Base-by-base conservation (phyloP, 129 eudicot species). In the Centaurea solstitialis region DNA sequence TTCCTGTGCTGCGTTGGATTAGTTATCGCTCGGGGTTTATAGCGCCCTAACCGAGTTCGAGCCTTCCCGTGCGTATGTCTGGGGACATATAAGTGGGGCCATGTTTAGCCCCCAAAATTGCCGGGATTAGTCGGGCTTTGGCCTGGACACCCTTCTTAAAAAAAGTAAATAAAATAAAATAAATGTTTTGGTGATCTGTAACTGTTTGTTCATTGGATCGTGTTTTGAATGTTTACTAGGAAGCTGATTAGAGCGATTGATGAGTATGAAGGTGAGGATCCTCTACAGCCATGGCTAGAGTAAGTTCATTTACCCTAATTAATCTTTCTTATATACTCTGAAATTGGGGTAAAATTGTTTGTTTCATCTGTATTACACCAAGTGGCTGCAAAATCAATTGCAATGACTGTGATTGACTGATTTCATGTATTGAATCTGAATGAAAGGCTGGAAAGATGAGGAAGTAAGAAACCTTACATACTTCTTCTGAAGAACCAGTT, bases 271-370 rank as follows among this genome's bases (percentile, higher is more conserved):
- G 99, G 99, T 4, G 93, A 87, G 4, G 99, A 95, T 76, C 97
- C 99, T 40, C 94, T 95, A 41, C 94, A 85, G 20, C 93, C 99
- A 9, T 95, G 99, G 99, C 76, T 95, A 47, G 81, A 92, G 99
- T 95, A 68, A 87, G 93, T 80, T 50, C 20, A 4, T 72, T 20
- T 64, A 20, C 28, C 30, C 30, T 64, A 18, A 64, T 64, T 64
- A 18, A 64, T 64, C 30, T 64, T 22, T 15, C 68, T 21, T 64
- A 7, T 64, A 3, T 64, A 21, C 68, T 62, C 68, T 30, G 20
- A 26, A 62, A 62, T 20, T 20, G 68, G 26, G 18, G 68, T 21
- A 53, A 1, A 53, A 17, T 53, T 53, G 64, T 53, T 53, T 53
- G 6, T 18, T 53, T 53, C 62, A 53, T 53, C 64, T 17, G 64